phyloP scores from a whole-genome alignment of 139 green algal species.

The Ettlia oleoabundans region DNA sequence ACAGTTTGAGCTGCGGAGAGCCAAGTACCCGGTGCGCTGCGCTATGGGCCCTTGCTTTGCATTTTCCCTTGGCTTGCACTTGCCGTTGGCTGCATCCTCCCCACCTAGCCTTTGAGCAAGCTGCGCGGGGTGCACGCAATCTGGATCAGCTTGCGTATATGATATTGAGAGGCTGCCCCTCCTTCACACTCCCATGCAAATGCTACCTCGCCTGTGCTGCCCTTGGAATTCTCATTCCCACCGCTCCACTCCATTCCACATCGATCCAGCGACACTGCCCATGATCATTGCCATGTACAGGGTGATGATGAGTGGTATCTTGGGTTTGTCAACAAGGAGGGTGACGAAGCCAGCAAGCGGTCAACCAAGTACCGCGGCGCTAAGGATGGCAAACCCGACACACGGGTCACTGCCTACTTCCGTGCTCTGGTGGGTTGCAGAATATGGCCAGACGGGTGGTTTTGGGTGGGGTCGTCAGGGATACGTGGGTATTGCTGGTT shows the following conservation, averaged over 20 bases:
- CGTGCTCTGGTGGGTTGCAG: neutral
- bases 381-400: conserved; percentile 35
- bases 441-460: neutral
- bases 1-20: conserved; percentile 31
- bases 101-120: too few species aligned
- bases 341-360: conserved; percentile 18
- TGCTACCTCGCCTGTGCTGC: too few species aligned
- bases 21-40: conserved; percentile 19
- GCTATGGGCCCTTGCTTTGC: neutral
- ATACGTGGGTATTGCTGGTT: too few species aligned
- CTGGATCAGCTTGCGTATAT: too few species aligned
- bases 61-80: neutral
- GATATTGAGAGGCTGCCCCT: too few species aligned
- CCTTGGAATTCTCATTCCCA: too few species aligned
- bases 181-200: too few species aligned
- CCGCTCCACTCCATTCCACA: too few species aligned
- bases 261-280: too few species aligned
- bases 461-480: too few species aligned
- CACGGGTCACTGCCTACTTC: conserved; percentile 28
- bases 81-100: neutral
- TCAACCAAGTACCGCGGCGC: conserved; percentile 26
- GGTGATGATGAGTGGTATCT: conserved; percentile 21
- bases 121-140: too few species aligned
- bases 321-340: conserved; percentile 27
- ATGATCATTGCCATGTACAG: too few species aligned